Percentiles rank a stretch among this genome's conserved stretches.
Conservation (phyloP, 495 filamentous ascomycete genomes). For the Recurvomyces mirabilis region DNA sequence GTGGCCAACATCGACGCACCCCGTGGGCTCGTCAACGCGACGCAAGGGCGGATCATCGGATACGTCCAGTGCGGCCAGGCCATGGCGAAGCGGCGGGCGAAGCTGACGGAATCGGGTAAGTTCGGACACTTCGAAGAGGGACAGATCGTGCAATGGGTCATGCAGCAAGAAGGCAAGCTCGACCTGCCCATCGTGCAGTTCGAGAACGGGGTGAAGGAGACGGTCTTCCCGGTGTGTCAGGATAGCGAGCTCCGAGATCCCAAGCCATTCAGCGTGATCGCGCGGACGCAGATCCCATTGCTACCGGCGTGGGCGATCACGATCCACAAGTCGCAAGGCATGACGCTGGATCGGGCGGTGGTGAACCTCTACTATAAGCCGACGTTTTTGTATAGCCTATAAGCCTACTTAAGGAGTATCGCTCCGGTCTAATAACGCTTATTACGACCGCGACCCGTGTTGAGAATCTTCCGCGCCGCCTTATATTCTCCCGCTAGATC, state of each 20-base stretch:
- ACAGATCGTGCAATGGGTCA: background rate
- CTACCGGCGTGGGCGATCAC: slow-evolving; percentile 36
- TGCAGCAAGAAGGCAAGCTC: background rate
- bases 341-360: slow-evolving; percentile 32
- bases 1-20: background rate
- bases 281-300: slow-evolving; percentile 36
- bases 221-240: slow-evolving; percentile 39
- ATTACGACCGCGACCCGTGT: no score
- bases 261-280: slow-evolving; percentile 19
- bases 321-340: slow-evolving; percentile 38
- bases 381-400: no score
- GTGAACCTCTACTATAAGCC: slow-evolving; percentile 27
- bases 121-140: background rate
- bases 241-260: slow-evolving; percentile 37
- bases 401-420: no score
- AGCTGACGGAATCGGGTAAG: background rate
- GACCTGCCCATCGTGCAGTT: slow-evolving; percentile 31
- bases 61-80: background rate
- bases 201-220: slow-evolving; percentile 18
- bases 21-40: background rate
- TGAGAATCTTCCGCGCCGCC: no score
- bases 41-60: background rate
- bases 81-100: background rate
- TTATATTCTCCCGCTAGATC: no score
- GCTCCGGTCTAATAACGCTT: no score